Conservation (phyloP, 1,284 basidiomycete genomes). For the Tylopilus sp. region DNA sequence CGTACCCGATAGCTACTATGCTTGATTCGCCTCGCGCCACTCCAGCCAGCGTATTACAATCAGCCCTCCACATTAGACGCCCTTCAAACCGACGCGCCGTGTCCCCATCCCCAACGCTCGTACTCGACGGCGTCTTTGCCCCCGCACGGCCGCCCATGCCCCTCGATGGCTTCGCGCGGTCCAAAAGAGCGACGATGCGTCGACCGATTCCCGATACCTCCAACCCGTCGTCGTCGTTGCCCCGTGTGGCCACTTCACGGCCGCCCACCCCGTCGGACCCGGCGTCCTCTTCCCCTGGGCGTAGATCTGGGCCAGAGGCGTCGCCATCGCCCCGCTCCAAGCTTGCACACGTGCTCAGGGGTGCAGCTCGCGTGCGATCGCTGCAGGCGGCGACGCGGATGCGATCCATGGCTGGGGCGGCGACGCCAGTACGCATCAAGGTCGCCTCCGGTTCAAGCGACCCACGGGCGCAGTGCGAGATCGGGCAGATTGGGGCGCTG, state of each 20-base stretch:
- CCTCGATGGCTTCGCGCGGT: slow-evolving; percentile 3
- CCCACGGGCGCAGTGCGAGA: slow-evolving; percentile 7
- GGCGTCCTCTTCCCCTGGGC: too few relatives aligned
- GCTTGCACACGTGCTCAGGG: slow-evolving; percentile 18
- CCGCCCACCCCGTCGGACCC: not conserved
- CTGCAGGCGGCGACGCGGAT: not conserved
- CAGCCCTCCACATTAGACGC: not conserved
- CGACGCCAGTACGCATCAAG: not conserved
- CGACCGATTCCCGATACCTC: not conserved
- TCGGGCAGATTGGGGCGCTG: not conserved
- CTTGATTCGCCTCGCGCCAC: not conserved
- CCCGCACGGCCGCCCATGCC: slow-evolving; percentile 1
- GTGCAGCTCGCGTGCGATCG: not conserved
- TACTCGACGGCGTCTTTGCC: slow-evolving; percentile 25
- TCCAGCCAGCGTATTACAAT: not conserved
- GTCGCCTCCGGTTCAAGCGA: slow-evolving; percentile 5
- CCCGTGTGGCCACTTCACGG: not conserved
- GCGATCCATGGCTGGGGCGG: too few relatives aligned
- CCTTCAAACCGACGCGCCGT: not conserved
- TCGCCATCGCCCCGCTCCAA: slow-evolving; percentile 20
- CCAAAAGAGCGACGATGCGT: slow-evolving; percentile 3
- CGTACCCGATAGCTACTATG: not conserved
- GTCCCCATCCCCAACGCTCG: slow-evolving; percentile 16
- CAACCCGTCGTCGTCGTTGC: slow-evolving; percentile 4
- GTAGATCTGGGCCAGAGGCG: slow-evolving; percentile 8